Percentiles rank a stretch among this genome's conserved stretches.
Conservation (phyloP, 495 filamentous ascomycete species). For the Lophium mytilinum region DNA sequence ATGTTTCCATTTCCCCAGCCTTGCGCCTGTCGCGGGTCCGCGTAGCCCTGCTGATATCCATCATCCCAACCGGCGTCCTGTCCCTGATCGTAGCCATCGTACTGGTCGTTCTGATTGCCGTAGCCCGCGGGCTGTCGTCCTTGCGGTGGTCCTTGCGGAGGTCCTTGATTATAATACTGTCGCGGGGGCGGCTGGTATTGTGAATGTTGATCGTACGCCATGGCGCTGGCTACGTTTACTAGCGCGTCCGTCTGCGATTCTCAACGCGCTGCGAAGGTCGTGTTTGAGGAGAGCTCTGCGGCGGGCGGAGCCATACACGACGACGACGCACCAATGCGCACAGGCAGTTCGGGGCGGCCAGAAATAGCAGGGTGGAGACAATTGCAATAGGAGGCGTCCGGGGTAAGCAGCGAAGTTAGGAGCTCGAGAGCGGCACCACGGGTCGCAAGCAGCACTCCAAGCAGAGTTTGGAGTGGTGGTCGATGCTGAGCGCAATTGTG, state of each 20-base stretch:
- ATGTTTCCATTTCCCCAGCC: conserved; percentile 8
- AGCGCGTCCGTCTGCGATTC: not conserved
- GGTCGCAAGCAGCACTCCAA: not conserved
- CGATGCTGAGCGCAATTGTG: too few relatives aligned
- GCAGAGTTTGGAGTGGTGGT: not conserved
- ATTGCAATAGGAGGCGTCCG: not conserved
- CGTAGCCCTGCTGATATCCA: conserved; percentile 42
- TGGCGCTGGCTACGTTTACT: conserved; percentile 5
- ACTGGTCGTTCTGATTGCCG: conserved; percentile 35
- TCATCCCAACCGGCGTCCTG: conserved; percentile 36
- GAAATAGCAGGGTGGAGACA: not conserved
- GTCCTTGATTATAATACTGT: conserved; percentile 40
- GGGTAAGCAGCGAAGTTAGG: not conserved
- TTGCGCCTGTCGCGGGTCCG: conserved; percentile 39
- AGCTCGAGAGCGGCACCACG: not conserved
- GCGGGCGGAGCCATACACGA: not conserved
- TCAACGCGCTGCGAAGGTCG: not conserved
- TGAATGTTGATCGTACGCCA: conserved; percentile 25
- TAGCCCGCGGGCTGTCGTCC: conserved; percentile 24
- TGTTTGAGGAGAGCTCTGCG: not conserved
- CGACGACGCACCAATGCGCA: not conserved
- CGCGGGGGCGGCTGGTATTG: conserved; percentile 36
- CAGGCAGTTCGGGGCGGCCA: not conserved
- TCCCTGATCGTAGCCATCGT: conserved; percentile 39
- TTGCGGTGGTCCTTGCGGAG: conserved; percentile 11